Evolutionary conservation across 345 rosid species (phyloP), one percentile per base, ranked within the genome.

Genomic region (Moricandia arvensis): DNA sequence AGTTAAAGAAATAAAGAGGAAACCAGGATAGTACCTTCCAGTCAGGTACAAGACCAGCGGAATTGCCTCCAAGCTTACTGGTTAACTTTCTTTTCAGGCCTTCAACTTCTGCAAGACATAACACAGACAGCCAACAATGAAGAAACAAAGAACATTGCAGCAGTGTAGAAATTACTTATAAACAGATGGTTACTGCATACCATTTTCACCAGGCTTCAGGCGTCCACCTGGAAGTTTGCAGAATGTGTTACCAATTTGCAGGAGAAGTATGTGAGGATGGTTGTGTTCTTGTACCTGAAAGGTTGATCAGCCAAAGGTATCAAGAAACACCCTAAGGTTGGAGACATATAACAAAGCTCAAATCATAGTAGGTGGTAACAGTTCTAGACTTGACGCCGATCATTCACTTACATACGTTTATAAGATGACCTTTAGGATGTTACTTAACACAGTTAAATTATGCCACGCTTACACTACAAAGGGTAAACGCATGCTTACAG

Each of bases 201-300:
- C 99, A 78, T 93, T 93, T 79, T 96, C 99, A 76, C 98, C 98
- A 63, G 97, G 96, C 86, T 87, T 96, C 75, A 96, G 71, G 45
- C 98, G 95, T 2, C 98, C 98, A 67, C 99, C 99, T 21, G 97
- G 98, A 83, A 96, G 98, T 84, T 96, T 96, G 86, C 98, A 91
- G 85, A 96, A 93, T 37, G 98, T 93, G 81, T 89, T 90, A 41
- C 99, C 99, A 63, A 91, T 90, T 84, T 96, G 97, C 75, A 96
- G 89, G 47, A 96, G 96, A 68, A 96, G 96, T 81, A 96, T 93
- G 75, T 89, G 97, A 47, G 98, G 99, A 84, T 91, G 98, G 75
- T 88, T 89, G 80, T 96, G 98, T 76, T 93, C 99, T 76, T 96
- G 98, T 59, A 96, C 99, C 99, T 93, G 85, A 72, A 89, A 66